Conservation (phyloP, 495 filamentous ascomycete species). For the Podospora tetraspora region DNA sequence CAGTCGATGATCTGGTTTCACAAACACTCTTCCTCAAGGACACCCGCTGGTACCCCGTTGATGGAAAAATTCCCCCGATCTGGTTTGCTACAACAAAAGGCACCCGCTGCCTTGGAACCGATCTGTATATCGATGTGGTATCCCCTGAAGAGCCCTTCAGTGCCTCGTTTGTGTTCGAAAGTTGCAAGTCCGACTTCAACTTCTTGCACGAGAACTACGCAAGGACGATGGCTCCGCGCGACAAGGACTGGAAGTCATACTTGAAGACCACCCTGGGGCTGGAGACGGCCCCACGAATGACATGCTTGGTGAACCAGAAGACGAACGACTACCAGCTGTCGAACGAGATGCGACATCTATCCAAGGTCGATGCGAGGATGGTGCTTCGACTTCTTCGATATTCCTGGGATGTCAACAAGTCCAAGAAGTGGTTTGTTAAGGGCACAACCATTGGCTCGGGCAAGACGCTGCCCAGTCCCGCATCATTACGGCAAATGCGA, state of each 20-base stretch:
- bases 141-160: neutral
- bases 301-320: neutral
- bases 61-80: neutral
- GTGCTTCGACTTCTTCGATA: neutral
- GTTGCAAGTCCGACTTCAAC: neutral
- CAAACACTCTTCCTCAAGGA: neutral
- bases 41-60: neutral
- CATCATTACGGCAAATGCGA: neutral
- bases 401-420: neutral
- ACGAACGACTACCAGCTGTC: neutral
- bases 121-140: neutral
- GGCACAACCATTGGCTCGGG: neutral
- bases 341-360: neutral
- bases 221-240: neutral
- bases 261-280: neutral
- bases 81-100: neutral
- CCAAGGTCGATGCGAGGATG: neutral
- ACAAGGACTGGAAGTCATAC: neutral
- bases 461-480: neutral
- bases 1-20: neutral
- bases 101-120: neutral
- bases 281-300: neutral
- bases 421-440: neutral
- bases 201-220: neutral
- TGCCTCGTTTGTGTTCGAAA: neutral